Base-by-base conservation (phyloP, 2,329 filamentous ascomycete genomes). In the Fusarium sp. region DNA sequence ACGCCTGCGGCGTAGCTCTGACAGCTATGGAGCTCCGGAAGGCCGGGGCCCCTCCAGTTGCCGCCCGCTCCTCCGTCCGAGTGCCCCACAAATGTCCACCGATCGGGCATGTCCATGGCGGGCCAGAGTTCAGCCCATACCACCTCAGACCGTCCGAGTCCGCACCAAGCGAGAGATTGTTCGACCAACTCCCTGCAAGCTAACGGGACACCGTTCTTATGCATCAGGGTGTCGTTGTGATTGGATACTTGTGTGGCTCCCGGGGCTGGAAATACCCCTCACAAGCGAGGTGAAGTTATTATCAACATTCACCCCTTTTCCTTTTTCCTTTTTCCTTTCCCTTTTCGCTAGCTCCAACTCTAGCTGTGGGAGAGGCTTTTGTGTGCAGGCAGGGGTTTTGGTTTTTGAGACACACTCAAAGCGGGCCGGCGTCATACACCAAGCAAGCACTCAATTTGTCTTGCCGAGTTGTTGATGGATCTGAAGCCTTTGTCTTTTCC, bases 121-220 rank as follows among this genome's bases (percentile, higher is more conserved):
- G 72, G 61, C 55, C 63, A 74, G 57, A 69, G 70, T 74, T 74
- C 72, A 74, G 72, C 70, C 72, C 34, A 73, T 56, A 45, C 62
- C 62, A 65, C 60, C 57, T 68, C 59, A 45, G 67, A 59, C 62
- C 61, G n/a, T 61, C 67, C 62, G 63, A 64, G 62, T 68, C 70
- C 65, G 63, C 51, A 57, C 38, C 26, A 46, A 42, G 62, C 65
- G 40, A 55, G 43, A 57, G 49, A 8, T 51, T 40, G 28, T 48
- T 66, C n/a, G 11, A 39, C 36, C n/a, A 32, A 69, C 67, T 14
- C 69, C 65, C 38, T 28, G 7, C 2, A 20, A 47, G 17, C 61
- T 71, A 63, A 24, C 20, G 8, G 28, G 23, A 73, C 69, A 58
- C 46, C 39, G 28, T 30, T 36, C 57, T n/a, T 24, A 15, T 30